phyloP scores from a whole-genome alignment of 129 eudicot species.

The Flaveria bidentis region DNA sequence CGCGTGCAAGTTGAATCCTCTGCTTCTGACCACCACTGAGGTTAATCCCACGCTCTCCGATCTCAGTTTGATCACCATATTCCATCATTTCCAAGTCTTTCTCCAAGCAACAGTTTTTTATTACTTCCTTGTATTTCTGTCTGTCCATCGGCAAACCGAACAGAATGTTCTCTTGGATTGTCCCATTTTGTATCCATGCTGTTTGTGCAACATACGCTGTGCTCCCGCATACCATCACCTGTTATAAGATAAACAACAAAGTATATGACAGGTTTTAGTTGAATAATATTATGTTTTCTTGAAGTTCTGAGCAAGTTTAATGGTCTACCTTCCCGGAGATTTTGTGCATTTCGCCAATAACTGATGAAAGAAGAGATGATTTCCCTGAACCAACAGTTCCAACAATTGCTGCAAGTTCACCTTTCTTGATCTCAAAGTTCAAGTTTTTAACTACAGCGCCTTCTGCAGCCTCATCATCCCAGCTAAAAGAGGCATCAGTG shows the following conservation, averaged over 20 bases:
- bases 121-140: slow-evolving; percentile 54
- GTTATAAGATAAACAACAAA: slow-evolving; percentile 14
- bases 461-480: slow-evolving; percentile 78
- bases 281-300: background rate
- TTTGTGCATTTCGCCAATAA: slow-evolving; percentile 82
- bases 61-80: slow-evolving; percentile 83
- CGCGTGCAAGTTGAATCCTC: slow-evolving; percentile 88
- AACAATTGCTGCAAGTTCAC: slow-evolving; percentile 84
- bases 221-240: slow-evolving; percentile 73
- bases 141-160: slow-evolving; percentile 70
- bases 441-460: slow-evolving; percentile 54
- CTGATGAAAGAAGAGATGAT: slow-evolving; percentile 64
- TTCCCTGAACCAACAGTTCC: slow-evolving; percentile 97
- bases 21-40: slow-evolving; percentile 97
- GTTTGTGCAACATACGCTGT: slow-evolving; percentile 91
- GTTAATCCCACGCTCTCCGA: slow-evolving; percentile 87
- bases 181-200: slow-evolving; percentile 85
- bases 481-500: slow-evolving; percentile 62
- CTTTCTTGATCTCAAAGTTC: slow-evolving; percentile 65
- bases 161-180: slow-evolving; percentile 66
- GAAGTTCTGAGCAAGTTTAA: background rate
- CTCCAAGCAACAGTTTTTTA: slow-evolving; percentile 73
- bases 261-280: background rate
- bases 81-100: slow-evolving; percentile 93
- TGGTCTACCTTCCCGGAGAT: slow-evolving; percentile 56